Evolutionary conservation across 176 grass and related monocot species (phyloP), one percentile per base, ranked within the genome.

Genomic region (Tuctoria greenei): DNA sequence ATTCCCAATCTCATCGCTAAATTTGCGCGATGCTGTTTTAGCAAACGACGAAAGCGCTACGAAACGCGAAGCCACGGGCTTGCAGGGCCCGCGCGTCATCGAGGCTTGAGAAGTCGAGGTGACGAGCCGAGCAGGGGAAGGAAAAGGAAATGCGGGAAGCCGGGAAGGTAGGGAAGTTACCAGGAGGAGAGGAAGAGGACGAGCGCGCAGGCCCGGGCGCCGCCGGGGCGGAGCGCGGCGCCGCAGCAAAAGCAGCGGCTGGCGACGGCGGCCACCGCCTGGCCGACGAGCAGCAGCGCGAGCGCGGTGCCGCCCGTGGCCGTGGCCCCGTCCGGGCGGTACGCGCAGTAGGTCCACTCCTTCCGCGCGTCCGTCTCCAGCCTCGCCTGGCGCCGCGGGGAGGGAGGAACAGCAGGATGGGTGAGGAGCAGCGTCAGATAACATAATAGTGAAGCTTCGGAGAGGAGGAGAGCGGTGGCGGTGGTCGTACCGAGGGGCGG

Each of bases 161-260:
- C 35, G 43, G 25, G 21, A 9, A 3, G 14, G 36, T 38, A 4
- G 46, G 4, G 5, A 12, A 9, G 20, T 39, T 63, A 99, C 91
- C 91, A 99, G 80, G 84, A 92, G 66, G 84, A 73, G 77, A 92
- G 61, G 80, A 90, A 92, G 81, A 99, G 89, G 55, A 88, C 21
- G 82, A 95, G 86, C 28, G 87, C 85, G 79, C 87, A 95, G 50
- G 79, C 86, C 35, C 95, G 79, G n/a, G 95, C 39, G 47, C 88
- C 85, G 54, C 87, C 87, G 66, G 89, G 95, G 4, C 89, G 79
- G 41, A 99, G 85, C 18, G 79, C 82, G 34, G 60, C 52, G 41
- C 89, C 95, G 55, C 87, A 92, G 83, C 87, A 95, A 89, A 92
- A 99, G 85, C 91, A 99, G 40, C 75, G 88, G 73, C 79, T 95